A percentile compares a stretch with the other conserved stretches of the same genome.
These are phyloP conservation scores for Westerdykella aurantiaca DNA, from an alignment of 2,329 filamentous ascomycete genomes.

Conservation along the genomic window DNA sequence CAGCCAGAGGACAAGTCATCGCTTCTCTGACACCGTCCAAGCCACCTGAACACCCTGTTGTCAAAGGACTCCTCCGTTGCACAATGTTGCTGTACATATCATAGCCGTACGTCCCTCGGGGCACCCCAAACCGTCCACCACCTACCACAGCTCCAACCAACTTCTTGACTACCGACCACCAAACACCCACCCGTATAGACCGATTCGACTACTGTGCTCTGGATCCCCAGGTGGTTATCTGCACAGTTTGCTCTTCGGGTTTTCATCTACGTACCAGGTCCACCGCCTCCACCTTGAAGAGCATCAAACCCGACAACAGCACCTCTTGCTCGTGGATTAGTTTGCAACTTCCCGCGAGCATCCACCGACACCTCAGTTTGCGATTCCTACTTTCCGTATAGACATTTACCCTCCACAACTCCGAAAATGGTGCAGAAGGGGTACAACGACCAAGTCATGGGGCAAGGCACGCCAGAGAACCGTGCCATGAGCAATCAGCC, in stretches of 20 bases:
- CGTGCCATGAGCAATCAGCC: conserved; percentile 18
- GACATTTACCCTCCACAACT: background rate
- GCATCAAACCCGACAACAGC: background rate
- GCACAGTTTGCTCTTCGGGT: background rate
- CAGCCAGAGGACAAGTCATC: conserved; percentile 11
- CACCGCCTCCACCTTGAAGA: conserved; percentile 2
- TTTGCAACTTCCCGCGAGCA: background rate
- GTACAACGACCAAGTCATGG: conserved; percentile 18
- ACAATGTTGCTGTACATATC: conserved; percentile 34
- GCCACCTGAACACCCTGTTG: conserved; percentile 18
- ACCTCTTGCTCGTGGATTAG: background rate
- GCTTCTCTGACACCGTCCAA: conserved; percentile 19
- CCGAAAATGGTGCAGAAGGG: conserved; percentile 31
- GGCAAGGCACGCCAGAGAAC: conserved; percentile 28
- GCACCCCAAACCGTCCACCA: conserved; percentile 21
- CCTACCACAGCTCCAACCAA: conserved; percentile 8
- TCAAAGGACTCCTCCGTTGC: conserved; percentile 25
- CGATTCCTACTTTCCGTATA: background rate
- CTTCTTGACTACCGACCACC: conserved; percentile 8
- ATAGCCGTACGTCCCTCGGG: conserved; percentile 35
- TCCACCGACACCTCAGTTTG: background rate
- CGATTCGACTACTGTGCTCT: background rate
- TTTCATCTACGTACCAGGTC: conserved; percentile 8
- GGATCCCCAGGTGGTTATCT: too few relatives aligned
- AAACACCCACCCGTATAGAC: conserved; percentile 1